Evolutionary conservation across 73 alveolate genomes (phyloP).

Genomic region (Halteria grandinella): DNA sequence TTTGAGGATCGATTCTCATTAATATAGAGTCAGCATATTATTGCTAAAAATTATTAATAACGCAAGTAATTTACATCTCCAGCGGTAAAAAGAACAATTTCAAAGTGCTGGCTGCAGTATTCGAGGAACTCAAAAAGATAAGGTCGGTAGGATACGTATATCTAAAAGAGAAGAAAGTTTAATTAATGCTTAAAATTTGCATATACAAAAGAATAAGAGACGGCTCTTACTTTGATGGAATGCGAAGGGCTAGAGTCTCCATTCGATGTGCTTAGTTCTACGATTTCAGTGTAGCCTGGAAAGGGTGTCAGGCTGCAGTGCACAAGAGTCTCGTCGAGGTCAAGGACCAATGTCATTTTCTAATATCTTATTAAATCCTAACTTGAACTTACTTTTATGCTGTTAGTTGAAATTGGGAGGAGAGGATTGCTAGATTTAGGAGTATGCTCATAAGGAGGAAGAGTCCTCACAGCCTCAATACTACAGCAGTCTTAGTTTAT

Average conservation of each 20-base stretch:
- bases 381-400: no score
- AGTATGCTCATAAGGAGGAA: no score
- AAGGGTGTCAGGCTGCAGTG: constrained; percentile 61
- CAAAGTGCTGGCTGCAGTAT: constrained; percentile 41
- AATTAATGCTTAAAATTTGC: background rate
- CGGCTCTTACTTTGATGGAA: no score
- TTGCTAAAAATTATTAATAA: constrained; percentile 6
- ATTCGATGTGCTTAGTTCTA: no score
- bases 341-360: constrained; percentile 68
- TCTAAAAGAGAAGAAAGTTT: background rate
- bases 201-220: no score
- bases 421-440: no score
- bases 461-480: no score
- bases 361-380: no score
- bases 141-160: constrained; percentile 66
- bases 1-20: constrained; percentile 57
- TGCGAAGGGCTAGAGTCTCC: no score
- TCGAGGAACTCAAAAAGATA: constrained; percentile 50
- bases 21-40: constrained; percentile 66
- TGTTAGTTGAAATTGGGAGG: no score
- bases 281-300: constrained; percentile 54
- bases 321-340: constrained; percentile 69
- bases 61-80: constrained; percentile 35
- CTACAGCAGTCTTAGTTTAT: no score
- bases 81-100: constrained; percentile 71